Evolutionary conservation across 1,284 basidiomycete species (phyloP).

Genomic region (Inonotus obliquus): DNA sequence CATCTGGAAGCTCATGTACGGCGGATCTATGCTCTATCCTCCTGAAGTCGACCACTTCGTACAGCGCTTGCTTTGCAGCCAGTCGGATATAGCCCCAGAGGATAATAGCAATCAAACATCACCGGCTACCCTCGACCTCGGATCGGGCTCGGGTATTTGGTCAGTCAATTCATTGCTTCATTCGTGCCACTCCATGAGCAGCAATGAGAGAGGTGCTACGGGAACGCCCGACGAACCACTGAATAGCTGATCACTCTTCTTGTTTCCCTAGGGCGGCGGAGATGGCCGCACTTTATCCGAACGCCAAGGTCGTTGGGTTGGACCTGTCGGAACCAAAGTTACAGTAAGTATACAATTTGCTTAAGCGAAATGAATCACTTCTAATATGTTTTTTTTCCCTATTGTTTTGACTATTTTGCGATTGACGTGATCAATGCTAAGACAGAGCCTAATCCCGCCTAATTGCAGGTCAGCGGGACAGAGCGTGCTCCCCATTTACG

Average conservation of each 20-base stretch:
- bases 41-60: constrained; percentile 9
- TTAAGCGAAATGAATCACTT: background rate
- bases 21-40: constrained; percentile 12
- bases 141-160: constrained; percentile 18
- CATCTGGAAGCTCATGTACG: constrained; percentile 15
- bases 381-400: background rate
- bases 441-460: background rate
- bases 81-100: background rate
- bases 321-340: constrained; percentile 15
- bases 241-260: background rate
- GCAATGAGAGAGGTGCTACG: too few species aligned
- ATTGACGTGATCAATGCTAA: background rate
- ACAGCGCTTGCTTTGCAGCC: background rate
- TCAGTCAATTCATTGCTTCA: background rate
- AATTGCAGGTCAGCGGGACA: constrained; percentile 14
- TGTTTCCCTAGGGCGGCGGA: constrained; percentile 15
- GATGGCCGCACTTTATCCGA: constrained; percentile 16
- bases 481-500: background rate
- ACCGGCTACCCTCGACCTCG: constrained; percentile 13
- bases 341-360: constrained; percentile 2
- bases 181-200: background rate
- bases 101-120: background rate
- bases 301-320: constrained; percentile 13
- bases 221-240: background rate
- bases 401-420: background rate